A percentile compares a stretch with the other conserved stretches of the same genome.
Evolutionary conservation across 352 stramenopile species (phyloP).

Genomic region (Aphanomyces euteiches): DNA sequence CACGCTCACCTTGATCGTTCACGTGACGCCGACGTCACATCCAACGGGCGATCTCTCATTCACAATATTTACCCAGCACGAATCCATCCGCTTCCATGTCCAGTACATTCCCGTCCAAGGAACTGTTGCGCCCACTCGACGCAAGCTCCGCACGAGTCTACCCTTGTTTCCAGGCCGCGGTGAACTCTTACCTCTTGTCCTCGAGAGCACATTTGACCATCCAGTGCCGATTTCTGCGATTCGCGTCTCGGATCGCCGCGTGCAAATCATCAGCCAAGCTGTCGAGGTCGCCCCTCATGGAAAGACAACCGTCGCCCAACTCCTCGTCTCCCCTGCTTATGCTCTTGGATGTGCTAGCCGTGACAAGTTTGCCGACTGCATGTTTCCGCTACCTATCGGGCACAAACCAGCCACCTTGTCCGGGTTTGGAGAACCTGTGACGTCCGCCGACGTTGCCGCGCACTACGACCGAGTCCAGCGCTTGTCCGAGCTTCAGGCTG

Average conservation of each 20-base stretch:
- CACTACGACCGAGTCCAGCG: conserved; percentile 13
- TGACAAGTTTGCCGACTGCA: conserved; percentile 27
- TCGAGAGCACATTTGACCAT: not conserved
- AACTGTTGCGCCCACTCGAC: not conserved
- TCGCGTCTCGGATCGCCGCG: conserved; percentile 22
- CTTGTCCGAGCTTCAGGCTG: conserved; percentile 4
- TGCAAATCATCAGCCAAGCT: conserved; percentile 1
- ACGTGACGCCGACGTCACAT: not conserved
- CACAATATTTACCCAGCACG: not conserved
- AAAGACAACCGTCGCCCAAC: conserved; percentile 7
- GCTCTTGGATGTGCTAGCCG: conserved; percentile 11
- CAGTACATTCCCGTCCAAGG: conserved; percentile 6
- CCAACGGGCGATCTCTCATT: not conserved
- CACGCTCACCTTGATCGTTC: not conserved
- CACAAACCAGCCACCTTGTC: not conserved
- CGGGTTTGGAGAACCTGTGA: conserved; percentile 16
- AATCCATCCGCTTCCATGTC: conserved; percentile 10
- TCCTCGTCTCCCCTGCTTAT: conserved; percentile 24
- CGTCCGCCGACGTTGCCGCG: conserved; percentile 5
- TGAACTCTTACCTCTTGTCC: conserved; percentile 4
- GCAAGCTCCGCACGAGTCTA: not conserved
- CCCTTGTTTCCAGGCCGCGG: conserved; percentile 2
- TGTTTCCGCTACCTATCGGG: conserved; percentile 14
- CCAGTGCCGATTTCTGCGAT: conserved; percentile 12
- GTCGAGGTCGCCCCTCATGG: not conserved